A percentile compares a stretch with the other conserved stretches of the same genome.
phyloP scores from a whole-genome alignment of 1,139 yeast species.

The Geotrichum restrictum region DNA sequence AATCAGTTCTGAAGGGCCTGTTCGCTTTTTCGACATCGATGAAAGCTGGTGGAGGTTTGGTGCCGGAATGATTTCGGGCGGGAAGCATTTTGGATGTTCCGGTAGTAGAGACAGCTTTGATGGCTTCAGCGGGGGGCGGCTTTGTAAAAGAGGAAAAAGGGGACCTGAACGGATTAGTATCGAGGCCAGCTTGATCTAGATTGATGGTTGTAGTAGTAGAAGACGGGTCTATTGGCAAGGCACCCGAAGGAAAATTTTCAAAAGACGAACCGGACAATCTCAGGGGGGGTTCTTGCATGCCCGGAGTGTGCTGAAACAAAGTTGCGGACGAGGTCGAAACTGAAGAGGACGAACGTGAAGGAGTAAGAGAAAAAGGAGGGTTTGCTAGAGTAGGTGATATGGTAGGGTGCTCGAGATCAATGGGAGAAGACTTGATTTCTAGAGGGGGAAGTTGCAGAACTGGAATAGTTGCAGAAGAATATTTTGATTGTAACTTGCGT shows the following conservation, averaged over 20 bases:
- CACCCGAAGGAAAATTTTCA: background rate
- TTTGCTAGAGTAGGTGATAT: too few relatives aligned
- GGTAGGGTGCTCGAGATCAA: too few relatives aligned
- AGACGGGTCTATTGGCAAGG: background rate
- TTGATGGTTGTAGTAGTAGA: background rate
- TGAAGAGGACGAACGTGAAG: background rate
- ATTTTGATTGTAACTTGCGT: background rate
- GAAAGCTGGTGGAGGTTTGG: background rate
- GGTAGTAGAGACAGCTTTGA: background rate
- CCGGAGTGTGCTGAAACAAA: too few relatives aligned
- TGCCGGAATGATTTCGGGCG: background rate
- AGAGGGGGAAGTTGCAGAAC: too few relatives aligned
- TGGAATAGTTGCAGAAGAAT: background rate
- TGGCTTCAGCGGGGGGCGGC: background rate
- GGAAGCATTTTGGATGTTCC: background rate
- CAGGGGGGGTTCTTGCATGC: too few relatives aligned
- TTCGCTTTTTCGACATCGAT: slow-evolving; percentile 5
- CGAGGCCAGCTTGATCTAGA: background rate
- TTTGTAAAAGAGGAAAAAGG: background rate
- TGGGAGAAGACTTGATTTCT: background rate
- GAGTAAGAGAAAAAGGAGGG: background rate
- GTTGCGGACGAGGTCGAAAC: background rate
- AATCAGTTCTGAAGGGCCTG: background rate
- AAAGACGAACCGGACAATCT: too few relatives aligned
- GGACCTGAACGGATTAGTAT: background rate